phyloP scores from a whole-genome alignment of 805 yeast species.

The Candida oleophila region DNA sequence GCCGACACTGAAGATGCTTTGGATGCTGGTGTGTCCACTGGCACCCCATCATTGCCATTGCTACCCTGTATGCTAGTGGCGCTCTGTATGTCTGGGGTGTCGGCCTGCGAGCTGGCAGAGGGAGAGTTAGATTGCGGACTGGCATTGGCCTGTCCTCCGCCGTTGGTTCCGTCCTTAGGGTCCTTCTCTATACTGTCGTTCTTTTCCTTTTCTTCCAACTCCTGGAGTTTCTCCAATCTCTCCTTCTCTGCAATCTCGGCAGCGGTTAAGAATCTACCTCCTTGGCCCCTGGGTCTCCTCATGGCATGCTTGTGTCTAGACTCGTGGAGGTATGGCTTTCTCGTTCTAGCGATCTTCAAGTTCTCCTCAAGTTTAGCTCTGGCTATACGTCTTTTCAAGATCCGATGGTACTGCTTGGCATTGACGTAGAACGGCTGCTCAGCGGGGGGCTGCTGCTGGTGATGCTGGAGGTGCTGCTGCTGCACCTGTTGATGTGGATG shows the following conservation, averaged over 20 bases:
- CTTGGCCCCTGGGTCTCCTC: constrained; percentile 99
- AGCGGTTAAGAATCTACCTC: constrained; percentile 95
- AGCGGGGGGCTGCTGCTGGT: constrained; percentile 18
- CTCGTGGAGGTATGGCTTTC: constrained; percentile 93
- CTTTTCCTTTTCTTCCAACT: constrained; percentile 25
- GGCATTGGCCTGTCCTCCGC: constrained; percentile 20
- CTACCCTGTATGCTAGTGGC: neutral
- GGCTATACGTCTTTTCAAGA: constrained; percentile 88
- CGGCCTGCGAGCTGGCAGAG: constrained; percentile 1
- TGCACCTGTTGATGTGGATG: constrained; percentile 1
- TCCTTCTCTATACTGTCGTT: constrained; percentile 3
- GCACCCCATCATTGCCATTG: neutral
- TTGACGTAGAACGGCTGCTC: constrained; percentile 97
- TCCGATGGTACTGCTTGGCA: constrained; percentile 96
- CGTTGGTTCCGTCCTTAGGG: constrained; percentile 32
- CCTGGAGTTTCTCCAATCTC: constrained; percentile 36
- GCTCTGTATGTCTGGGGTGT: neutral
- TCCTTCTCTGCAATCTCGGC: constrained; percentile 57
- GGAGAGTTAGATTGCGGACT: neutral
- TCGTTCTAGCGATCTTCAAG: constrained; percentile 80
- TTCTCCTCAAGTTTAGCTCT: constrained; percentile 90
- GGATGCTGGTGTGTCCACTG: neutral
- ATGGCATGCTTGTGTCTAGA: constrained; percentile 98
- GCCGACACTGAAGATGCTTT: neutral
- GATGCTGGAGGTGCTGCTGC: constrained; percentile 9